Evolutionary conservation across 495 filamentous ascomycete species (phyloP).

Genomic region (Annulohypoxylon nitens): DNA sequence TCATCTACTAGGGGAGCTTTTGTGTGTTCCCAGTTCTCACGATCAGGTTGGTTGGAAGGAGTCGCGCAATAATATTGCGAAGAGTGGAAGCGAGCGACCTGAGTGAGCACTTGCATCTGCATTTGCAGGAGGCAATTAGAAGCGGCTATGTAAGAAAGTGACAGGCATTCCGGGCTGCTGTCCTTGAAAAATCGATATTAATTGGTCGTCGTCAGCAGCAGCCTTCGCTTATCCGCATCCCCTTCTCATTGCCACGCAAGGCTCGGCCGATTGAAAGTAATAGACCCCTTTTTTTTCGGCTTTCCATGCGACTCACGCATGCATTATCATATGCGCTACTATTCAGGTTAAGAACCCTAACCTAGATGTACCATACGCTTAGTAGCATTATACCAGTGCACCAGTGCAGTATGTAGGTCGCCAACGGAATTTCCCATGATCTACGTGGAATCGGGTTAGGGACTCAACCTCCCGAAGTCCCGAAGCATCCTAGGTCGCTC

Average conservation of each 20-base stretch:
- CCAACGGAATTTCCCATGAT: constrained; percentile 35
- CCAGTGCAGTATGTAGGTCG: constrained; percentile 1
- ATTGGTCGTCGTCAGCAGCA: constrained; percentile 39
- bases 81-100: constrained; percentile 35
- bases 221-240: constrained; percentile 37
- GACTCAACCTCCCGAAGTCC: constrained; percentile 42
- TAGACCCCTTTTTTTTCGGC: constrained; percentile 30
- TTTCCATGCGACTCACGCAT: constrained; percentile 2
- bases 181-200: constrained; percentile 25
- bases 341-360: constrained; percentile 26
- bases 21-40: constrained; percentile 23
- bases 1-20: constrained; percentile 16
- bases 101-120: constrained; percentile 44
- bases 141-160: constrained; percentile 36
- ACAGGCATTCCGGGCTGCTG: constrained; percentile 27
- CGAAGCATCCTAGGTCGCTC: constrained; percentile 38
- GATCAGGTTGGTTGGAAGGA: constrained; percentile 24
- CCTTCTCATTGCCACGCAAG: constrained; percentile 28
- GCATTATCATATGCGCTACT: neutral
- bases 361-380: constrained; percentile 7
- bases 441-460: constrained; percentile 34
- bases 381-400: neutral
- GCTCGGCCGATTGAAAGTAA: constrained; percentile 23
- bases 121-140: constrained; percentile 45
- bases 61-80: constrained; percentile 21